A percentile compares a stretch with the other conserved stretches of the same genome.
Evolutionary conservation across 2,329 filamentous ascomycete species (phyloP).

Genomic region (Whalleya microplaca): DNA sequence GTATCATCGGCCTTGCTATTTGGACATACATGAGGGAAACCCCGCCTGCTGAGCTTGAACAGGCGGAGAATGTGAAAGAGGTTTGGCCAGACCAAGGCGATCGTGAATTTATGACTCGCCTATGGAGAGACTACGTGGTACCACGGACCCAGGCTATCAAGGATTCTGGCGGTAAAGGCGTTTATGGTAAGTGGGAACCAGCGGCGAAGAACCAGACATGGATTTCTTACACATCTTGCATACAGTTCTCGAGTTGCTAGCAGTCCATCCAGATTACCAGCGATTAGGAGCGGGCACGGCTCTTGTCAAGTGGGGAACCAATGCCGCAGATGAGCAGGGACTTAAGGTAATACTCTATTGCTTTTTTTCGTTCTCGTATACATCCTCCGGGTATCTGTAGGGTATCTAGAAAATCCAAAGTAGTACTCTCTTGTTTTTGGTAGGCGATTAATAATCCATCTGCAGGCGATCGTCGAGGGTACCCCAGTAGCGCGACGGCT

Average conservation of each 20-base stretch:
- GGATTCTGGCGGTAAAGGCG: slow-evolving; percentile 18
- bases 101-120: slow-evolving; percentile 26
- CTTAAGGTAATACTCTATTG: slow-evolving; percentile 15
- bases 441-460: neutral
- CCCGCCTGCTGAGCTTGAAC: slow-evolving; percentile 22
- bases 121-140: slow-evolving; percentile 30
- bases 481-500: slow-evolving; percentile 23
- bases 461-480: slow-evolving; percentile 27
- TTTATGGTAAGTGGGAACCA: slow-evolving; percentile 24
- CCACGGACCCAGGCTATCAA: slow-evolving; percentile 21
- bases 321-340: slow-evolving; percentile 20
- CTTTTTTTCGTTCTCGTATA: neutral
- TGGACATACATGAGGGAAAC: slow-evolving; percentile 32
- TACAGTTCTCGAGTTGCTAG: slow-evolving; percentile 31
- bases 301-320: slow-evolving; percentile 31
- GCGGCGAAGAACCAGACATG: neutral
- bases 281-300: slow-evolving; percentile 25
- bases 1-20: slow-evolving; percentile 26
- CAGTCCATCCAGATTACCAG: slow-evolving; percentile 28
- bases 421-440: neutral
- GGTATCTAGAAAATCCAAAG: too few relatives aligned
- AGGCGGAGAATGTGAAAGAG: slow-evolving; percentile 23
- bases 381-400: too few relatives aligned
- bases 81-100: slow-evolving; percentile 28
- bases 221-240: neutral